Conservation (phyloP, 2,329 filamentous ascomycete genomes). For the Elsinoe batatas region DNA sequence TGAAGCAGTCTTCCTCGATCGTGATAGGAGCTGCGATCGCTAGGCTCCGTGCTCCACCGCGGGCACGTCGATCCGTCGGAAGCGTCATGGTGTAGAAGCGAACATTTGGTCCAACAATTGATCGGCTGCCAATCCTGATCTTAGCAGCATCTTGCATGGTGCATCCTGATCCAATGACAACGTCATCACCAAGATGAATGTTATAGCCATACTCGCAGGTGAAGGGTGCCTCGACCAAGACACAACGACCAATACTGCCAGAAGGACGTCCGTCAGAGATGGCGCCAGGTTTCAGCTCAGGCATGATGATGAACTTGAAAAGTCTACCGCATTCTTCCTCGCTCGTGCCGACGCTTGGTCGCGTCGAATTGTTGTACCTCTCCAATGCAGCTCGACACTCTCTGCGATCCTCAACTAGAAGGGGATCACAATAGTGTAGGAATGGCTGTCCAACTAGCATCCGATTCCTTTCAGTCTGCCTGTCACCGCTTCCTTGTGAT, state of each 20-base stretch:
- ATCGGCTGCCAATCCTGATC: conserved; percentile 70
- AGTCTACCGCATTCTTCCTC: conserved; percentile 57
- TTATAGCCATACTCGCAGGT: conserved; percentile 95
- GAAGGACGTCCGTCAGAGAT: conserved; percentile 40
- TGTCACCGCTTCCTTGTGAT: background rate
- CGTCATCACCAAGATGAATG: conserved; percentile 74
- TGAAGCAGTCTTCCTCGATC: conserved; percentile 64
- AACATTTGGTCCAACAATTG: conserved; percentile 65
- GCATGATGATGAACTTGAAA: conserved; percentile 62
- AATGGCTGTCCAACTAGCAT: conserved; percentile 79
- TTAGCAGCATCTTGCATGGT: conserved; percentile 77
- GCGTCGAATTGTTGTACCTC: conserved; percentile 76
- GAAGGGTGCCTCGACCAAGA: conserved; percentile 79
- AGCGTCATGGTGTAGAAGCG: conserved; percentile 71
- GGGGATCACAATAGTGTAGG: conserved; percentile 60
- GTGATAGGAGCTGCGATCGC: conserved; percentile 61
- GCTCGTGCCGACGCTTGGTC: conserved; percentile 58
- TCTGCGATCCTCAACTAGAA: conserved; percentile 74
- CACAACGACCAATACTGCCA: conserved; percentile 61
- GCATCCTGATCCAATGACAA: conserved; percentile 74
- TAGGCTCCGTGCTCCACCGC: conserved; percentile 63
- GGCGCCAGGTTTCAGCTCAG: conserved; percentile 35
- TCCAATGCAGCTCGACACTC: conserved; percentile 72
- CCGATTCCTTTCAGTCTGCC: conserved; percentile 54
- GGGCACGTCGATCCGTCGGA: conserved; percentile 60